Evolutionary conservation across 495 filamentous ascomycete species (phyloP).

Genomic region (Trichoderma erinaceum): DNA sequence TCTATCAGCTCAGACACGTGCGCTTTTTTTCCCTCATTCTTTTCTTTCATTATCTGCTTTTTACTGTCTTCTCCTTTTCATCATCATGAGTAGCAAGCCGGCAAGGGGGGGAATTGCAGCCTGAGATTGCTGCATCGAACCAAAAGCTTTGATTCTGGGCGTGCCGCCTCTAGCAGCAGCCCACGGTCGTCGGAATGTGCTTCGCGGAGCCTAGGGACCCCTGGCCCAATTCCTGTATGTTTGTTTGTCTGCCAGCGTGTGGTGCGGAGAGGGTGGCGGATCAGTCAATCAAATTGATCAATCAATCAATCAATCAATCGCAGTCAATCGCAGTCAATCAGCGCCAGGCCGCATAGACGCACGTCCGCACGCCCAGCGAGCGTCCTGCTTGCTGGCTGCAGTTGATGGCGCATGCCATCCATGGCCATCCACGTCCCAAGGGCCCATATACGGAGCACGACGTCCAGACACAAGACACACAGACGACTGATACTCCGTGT

Average conservation of each 20-base stretch:
- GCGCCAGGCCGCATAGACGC: conserved; percentile 4
- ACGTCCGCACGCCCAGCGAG: not conserved
- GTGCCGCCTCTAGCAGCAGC: not conserved
- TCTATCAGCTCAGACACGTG: too few species aligned
- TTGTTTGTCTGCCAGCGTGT: conserved; percentile 11
- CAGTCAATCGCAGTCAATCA: conserved; percentile 4
- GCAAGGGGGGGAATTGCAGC: not conserved
- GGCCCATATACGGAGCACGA: not conserved
- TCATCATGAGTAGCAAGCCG: not conserved
- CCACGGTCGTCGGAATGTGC: conserved; percentile 9
- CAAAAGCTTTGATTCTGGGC: not conserved
- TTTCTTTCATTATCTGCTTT: too few species aligned
- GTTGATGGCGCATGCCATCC: conserved; percentile 1
- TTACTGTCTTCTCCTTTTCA: not conserved
- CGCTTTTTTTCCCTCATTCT: too few species aligned
- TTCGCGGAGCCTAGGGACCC: conserved; percentile 4
- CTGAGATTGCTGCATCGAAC: not conserved
- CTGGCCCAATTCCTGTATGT: conserved; percentile 1
- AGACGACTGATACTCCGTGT: not conserved
- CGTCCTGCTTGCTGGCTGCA: not conserved
- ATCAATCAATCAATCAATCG: conserved; percentile 8
- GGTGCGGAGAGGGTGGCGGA: conserved; percentile 14
- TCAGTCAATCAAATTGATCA: conserved; percentile 1
- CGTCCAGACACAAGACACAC: too few species aligned
- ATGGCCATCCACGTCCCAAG: not conserved